Evolutionary conservation across 208 protist genomes (phyloP), one percentile per base, ranked within the genome.

Genomic region (Phytomonas francai): DNA sequence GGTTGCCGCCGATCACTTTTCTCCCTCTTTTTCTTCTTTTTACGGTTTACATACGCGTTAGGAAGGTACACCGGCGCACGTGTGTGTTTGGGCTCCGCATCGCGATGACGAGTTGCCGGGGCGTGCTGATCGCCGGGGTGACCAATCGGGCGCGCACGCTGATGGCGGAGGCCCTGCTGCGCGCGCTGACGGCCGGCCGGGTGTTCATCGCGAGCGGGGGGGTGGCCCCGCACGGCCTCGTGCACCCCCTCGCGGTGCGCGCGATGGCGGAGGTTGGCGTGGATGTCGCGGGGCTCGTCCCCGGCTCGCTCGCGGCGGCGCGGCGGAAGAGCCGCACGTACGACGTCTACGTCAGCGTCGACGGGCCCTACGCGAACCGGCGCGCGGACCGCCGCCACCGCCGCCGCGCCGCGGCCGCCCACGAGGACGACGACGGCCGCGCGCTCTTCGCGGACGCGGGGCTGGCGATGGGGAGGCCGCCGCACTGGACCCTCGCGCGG

Each of bases 311-410:
- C 29, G 74, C 73, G 51, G 76, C 72, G 16, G 86, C 80, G 32
- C 76, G 72, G 2, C 80, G 85, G 34, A 84, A 92, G 73, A 80
- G 77, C 33, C 63, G 32, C n/a, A 93, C 87, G 11, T 93, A 92
- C 59, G 89, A 95, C 75, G 89, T 91, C 39, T 90, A 91, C 78
- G 67, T 95, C 59, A 89, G 87, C 67, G 72, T 95, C 39, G 89
- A 95, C 64, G 78, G 64, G 14, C 62, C 76, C 12, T 91, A 92
- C 78, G 39, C 67, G 3, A 31, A 78, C 30, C 73, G 76, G 8
- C 42, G 59, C 19, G 74, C 77, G 14, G 81, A 89, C 59, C 79
- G 75, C 33, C 84, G 78, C 36, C 83, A 85, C 36, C 51, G 59
- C 33, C 71, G 74, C 12, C 57, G 30, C 30, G 14, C 0, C 45